phyloP scores from a whole-genome alignment of 1,139 yeast genomes.

The Cylindricascospora bacillispora region DNA sequence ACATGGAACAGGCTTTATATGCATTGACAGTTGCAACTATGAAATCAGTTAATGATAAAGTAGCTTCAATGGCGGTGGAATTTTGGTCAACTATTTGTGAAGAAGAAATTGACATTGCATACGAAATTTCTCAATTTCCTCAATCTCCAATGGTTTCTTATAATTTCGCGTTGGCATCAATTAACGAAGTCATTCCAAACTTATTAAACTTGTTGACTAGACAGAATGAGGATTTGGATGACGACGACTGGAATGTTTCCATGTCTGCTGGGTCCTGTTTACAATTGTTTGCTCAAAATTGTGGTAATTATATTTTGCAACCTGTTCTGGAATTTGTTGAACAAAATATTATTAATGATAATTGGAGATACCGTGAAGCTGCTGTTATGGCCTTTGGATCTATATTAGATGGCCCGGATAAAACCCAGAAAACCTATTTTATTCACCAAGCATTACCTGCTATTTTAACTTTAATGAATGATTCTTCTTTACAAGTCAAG shows the following conservation, averaged over 20 bases:
- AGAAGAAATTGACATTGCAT: constrained; percentile 74
- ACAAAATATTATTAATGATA: constrained; percentile 42
- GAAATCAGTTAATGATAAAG: constrained; percentile 64
- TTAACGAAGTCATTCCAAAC: constrained; percentile 79
- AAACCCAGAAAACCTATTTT: constrained; percentile 49
- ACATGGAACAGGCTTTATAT: constrained; percentile 94
- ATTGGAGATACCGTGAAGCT: constrained; percentile 91
- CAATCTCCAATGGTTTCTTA: constrained; percentile 33
- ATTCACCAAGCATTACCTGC: constrained; percentile 77
- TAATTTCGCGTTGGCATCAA: constrained; percentile 77
- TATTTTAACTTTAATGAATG: constrained; percentile 58
- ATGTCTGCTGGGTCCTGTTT: constrained; percentile 99
- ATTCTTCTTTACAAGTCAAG: constrained; percentile 69
- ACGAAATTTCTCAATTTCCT: constrained; percentile 51
- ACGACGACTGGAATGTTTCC: constrained; percentile 94
- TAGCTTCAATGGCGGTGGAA: constrained; percentile 97
- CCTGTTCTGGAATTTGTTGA: constrained; percentile 80
- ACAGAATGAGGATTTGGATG: constrained; percentile 81
- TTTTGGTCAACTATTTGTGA: constrained; percentile 98
- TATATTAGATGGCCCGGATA: constrained; percentile 88
- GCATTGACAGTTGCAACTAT: constrained; percentile 85
- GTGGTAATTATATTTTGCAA: constrained; percentile 73
- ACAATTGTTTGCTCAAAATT: constrained; percentile 83
- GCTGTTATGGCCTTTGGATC: constrained; percentile 99
- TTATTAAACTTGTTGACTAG: constrained; percentile 65